Evolutionary conservation across 352 stramenopile genomes (phyloP).

Genomic region (Phytophthora pini): DNA sequence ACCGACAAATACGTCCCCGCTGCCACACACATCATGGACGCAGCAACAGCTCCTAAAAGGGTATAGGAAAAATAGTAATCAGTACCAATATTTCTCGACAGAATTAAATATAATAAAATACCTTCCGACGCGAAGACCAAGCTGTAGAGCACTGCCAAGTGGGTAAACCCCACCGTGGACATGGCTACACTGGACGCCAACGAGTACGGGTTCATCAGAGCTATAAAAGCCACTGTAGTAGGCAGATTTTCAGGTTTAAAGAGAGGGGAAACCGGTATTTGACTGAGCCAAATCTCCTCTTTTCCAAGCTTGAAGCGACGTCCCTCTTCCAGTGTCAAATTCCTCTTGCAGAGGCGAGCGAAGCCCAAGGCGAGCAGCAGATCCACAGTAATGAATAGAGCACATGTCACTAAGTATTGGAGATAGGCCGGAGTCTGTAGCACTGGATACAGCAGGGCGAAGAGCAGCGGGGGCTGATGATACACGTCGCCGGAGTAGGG

Average conservation of each 20-base stretch:
- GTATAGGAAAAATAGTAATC: slow-evolving; percentile 13
- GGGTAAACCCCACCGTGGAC: slow-evolving; percentile 74
- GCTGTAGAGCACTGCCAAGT: slow-evolving; percentile 69
- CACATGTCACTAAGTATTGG: slow-evolving; percentile 40
- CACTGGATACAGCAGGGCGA: slow-evolving; percentile 70
- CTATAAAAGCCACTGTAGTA: slow-evolving; percentile 57
- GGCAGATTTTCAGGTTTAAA: slow-evolving; percentile 57
- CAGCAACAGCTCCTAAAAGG: slow-evolving; percentile 44
- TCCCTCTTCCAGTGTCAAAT: slow-evolving; percentile 59
- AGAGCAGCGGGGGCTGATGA: slow-evolving; percentile 83
- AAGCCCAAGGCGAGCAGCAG: slow-evolving; percentile 65
- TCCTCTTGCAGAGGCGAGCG: slow-evolving; percentile 54
- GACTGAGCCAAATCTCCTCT: slow-evolving; percentile 75
- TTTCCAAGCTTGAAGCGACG: slow-evolving; percentile 38
- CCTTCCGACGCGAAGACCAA: slow-evolving; percentile 77
- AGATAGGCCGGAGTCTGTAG: slow-evolving; percentile 31
- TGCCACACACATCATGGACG: slow-evolving; percentile 60
- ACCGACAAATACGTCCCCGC: slow-evolving; percentile 75
- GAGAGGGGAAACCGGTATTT: slow-evolving; percentile 75
- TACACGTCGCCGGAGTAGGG: slow-evolving; percentile 84
- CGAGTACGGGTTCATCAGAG: slow-evolving; percentile 83
- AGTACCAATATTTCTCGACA: neutral
- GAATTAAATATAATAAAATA: slow-evolving; percentile 12
- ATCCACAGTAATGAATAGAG: slow-evolving; percentile 62
- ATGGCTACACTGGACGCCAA: slow-evolving; percentile 72